phyloP scores from a whole-genome alignment of 352 stramenopile species.

The Thalassiosira ordinaria region DNA sequence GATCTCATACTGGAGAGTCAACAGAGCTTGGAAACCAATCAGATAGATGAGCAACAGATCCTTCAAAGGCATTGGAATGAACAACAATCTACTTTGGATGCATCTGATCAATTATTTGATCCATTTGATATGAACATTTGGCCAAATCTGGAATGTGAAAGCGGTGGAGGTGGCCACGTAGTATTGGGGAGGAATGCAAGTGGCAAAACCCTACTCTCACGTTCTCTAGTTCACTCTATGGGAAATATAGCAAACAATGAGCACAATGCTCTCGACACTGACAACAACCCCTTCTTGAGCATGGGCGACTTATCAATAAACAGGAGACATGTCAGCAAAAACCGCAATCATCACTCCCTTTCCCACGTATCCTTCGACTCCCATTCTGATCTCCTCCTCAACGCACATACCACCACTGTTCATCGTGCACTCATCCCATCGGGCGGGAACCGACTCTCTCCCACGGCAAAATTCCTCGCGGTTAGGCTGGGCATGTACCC shows the following conservation, averaged over 20 bases:
- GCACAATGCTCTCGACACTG: not conserved
- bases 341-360: constrained; percentile 35
- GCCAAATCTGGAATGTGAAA: constrained; percentile 34
- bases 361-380: constrained; percentile 88
- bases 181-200: constrained; percentile 64
- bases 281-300: constrained; percentile 21
- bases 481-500: constrained; percentile 92
- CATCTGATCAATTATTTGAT: not conserved
- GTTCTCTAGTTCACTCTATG: constrained; percentile 25
- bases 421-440: constrained; percentile 79
- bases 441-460: constrained; percentile 69
- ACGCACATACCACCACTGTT: constrained; percentile 81
- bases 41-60: not conserved
- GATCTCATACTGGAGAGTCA: constrained; percentile 19
- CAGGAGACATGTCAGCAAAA: not conserved
- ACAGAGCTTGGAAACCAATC: not conserved
- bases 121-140: constrained; percentile 38
- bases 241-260: not conserved
- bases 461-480: constrained; percentile 88
- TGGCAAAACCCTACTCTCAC: constrained; percentile 68
- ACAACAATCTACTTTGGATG: not conserved
- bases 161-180: constrained; percentile 51
- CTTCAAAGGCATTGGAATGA: constrained; percentile 4
- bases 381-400: constrained; percentile 87
- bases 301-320: constrained; percentile 23